A percentile compares a stretch with the other conserved stretches of the same genome.
Conservation (phyloP, 768 basidiomycete species). For the Phylloporus scabripes region DNA sequence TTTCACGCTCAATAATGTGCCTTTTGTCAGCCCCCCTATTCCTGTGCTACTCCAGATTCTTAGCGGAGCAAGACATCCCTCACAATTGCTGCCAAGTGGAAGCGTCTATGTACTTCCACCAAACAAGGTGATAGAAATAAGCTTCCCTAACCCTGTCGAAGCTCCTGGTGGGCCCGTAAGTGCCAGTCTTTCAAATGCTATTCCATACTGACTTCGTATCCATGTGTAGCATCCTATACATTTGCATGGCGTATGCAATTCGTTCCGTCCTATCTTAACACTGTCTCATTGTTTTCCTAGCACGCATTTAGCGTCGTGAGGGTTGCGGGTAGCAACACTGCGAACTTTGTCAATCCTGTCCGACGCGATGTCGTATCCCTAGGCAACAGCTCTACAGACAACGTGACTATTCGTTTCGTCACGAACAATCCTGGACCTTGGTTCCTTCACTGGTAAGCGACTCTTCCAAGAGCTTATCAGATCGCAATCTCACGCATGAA, state of each 20-base stretch:
- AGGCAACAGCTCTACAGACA: slow-evolving; percentile 28
- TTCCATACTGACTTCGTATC: no score
- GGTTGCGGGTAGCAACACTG: slow-evolving; percentile 21
- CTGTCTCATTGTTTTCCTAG: slow-evolving; percentile 10
- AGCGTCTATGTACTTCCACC: slow-evolving; percentile 42
- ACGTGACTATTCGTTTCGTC: slow-evolving; percentile 53
- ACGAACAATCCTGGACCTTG: slow-evolving; percentile 67
- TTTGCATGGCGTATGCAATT: slow-evolving; percentile 35
- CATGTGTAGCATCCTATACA: slow-evolving; percentile 21
- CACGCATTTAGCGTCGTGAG: slow-evolving; percentile 35
- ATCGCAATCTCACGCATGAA: neutral
- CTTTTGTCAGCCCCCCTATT: slow-evolving; percentile 36
- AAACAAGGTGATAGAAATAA: slow-evolving; percentile 44
- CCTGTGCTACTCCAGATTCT: slow-evolving; percentile 58
- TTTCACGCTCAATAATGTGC: slow-evolving; percentile 24
- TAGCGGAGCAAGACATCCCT: slow-evolving; percentile 43
- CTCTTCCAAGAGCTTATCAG: neutral
- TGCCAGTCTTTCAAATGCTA: neutral
- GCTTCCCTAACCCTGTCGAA: slow-evolving; percentile 33
- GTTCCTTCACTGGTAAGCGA: slow-evolving; percentile 41
- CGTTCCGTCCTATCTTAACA: neutral
- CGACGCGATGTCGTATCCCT: slow-evolving; percentile 31
- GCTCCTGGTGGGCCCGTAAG: slow-evolving; percentile 30
- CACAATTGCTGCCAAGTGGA: slow-evolving; percentile 45
- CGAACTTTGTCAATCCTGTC: slow-evolving; percentile 36